These are phyloP conservation scores for Ganoderma resinaceum DNA, from an alignment of 1,284 basidiomycete genomes.

Conservation along the genomic window DNA sequence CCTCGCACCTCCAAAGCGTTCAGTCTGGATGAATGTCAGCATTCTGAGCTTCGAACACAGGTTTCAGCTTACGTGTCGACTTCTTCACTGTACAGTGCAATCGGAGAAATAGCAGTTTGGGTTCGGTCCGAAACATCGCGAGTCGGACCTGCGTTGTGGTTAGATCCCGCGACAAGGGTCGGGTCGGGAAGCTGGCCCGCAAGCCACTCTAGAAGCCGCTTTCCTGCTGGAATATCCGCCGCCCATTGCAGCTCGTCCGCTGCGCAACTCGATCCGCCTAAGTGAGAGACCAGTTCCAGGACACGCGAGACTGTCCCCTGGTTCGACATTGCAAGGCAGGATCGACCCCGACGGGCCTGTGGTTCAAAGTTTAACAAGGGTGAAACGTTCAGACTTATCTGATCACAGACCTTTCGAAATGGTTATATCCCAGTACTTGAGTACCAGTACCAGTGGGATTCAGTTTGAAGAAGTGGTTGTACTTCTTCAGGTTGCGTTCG, in stretches of 20 bases:
- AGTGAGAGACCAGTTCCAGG: constrained; percentile 16
- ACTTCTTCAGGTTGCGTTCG: too few species aligned
- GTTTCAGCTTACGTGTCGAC: constrained; percentile 1
- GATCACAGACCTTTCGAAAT: neutral
- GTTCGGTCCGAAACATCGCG: neutral
- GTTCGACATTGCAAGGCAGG: neutral
- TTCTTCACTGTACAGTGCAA: constrained; percentile 33
- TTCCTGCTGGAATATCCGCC: constrained; percentile 32
- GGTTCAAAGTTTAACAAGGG: neutral
- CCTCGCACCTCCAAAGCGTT: neutral
- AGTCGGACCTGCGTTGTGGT: neutral
- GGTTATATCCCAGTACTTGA: too few species aligned
- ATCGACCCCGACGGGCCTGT: too few species aligned
- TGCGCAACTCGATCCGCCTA: constrained; percentile 31
- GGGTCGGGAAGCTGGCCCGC: constrained; percentile 24
- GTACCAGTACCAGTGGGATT: too few species aligned
- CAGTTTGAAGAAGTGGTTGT: too few species aligned
- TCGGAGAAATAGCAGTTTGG: constrained; percentile 12
- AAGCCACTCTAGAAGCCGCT: constrained; percentile 34
- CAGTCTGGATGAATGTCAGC: neutral
- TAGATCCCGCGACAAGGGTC: too few species aligned
- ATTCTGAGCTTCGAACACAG: neutral
- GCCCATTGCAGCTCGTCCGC: constrained; percentile 34
- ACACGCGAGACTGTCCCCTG: constrained; percentile 8
- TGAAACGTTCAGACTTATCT: neutral